Conservation (phyloP, 1,284 basidiomycete species). For the Boletus mariae region DNA sequence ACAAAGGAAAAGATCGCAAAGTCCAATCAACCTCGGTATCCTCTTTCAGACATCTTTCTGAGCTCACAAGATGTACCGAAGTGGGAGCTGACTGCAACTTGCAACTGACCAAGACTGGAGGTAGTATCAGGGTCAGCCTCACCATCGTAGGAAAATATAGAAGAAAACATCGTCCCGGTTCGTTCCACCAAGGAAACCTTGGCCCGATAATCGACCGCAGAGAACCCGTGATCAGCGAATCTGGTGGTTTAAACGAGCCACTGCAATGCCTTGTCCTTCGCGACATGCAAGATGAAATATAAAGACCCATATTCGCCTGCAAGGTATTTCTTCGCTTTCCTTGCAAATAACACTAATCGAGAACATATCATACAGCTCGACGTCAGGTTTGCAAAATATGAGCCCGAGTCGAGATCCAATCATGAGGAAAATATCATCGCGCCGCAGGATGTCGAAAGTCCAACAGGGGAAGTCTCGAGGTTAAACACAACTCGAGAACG, state of each 20-base stretch:
- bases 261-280: no score
- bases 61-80: neutral
- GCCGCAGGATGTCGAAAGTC: no score
- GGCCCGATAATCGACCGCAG: no score
- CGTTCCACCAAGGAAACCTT: no score
- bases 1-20: neutral
- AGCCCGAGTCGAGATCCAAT: constrained; percentile 4
- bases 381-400: constrained; percentile 3
- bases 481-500: no score
- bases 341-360: constrained; percentile 2
- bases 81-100: neutral
- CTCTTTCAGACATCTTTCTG: neutral
- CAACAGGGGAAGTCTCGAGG: no score
- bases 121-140: neutral
- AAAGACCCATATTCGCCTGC: no score
- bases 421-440: constrained; percentile 1
- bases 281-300: no score
- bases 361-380: constrained; percentile 6
- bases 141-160: neutral
- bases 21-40: neutral
- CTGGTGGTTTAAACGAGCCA: no score
- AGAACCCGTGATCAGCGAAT: no score
- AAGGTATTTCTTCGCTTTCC: no score
- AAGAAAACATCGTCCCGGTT: neutral
- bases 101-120: neutral